Conservation (phyloP, 192 early-diverging fungal species). For the Coemansia sp. region DNA sequence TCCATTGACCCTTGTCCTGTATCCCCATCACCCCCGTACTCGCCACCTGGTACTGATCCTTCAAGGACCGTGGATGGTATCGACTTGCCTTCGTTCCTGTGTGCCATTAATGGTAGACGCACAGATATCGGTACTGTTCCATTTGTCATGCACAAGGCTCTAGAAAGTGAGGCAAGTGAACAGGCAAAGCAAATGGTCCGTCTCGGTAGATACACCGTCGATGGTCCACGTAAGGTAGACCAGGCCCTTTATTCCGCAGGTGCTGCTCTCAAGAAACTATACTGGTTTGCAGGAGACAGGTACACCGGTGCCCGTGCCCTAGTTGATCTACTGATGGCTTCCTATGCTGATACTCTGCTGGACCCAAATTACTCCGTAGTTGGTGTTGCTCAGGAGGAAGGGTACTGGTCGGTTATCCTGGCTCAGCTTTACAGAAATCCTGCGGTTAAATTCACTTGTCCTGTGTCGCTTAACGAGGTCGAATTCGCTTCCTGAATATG, state of each 20-base stretch:
- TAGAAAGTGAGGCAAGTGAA: conserved; percentile 32
- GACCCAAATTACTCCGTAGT: conserved; percentile 34
- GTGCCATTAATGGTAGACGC: conserved; percentile 31
- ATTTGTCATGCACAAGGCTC: conserved; percentile 31
- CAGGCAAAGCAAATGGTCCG: conserved; percentile 39
- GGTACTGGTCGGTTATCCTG: conserved; percentile 53
- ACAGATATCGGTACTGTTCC: neutral
- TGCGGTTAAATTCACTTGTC: conserved; percentile 16
- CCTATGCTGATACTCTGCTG: conserved; percentile 17
- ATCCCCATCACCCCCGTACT: conserved; percentile 1
- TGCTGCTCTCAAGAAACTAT: conserved; percentile 31
- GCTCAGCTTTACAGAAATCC: conserved; percentile 21
- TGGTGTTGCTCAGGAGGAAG: conserved; percentile 44
- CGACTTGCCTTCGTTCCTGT: conserved; percentile 40
- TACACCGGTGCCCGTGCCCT: conserved; percentile 10
- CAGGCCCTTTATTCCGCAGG: conserved; percentile 29
- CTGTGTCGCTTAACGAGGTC: conserved; percentile 25
- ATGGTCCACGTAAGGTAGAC: conserved; percentile 45
- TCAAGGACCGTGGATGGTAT: conserved; percentile 22
- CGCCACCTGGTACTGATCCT: conserved; percentile 9
- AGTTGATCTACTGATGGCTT: conserved; percentile 24
- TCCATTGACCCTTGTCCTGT: conserved; percentile 24
- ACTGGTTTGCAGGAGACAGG: conserved; percentile 48
- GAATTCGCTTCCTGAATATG: conserved; percentile 23
- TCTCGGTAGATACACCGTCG: conserved; percentile 39